Evolutionary conservation across 768 basidiomycete species (phyloP).

Genomic region (Lactarius evosmus): DNA sequence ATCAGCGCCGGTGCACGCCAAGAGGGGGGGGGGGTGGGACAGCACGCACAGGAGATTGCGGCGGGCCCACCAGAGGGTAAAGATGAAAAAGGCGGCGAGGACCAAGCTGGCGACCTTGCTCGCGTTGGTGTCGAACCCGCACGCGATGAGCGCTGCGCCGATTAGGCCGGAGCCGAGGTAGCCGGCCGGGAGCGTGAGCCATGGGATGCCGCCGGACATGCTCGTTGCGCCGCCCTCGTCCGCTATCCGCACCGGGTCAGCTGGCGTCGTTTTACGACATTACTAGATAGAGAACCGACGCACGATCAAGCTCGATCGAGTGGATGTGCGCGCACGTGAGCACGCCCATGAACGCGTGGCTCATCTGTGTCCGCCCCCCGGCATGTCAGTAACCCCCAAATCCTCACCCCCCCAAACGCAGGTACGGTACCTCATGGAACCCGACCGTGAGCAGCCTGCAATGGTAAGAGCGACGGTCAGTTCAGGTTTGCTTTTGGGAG

Average conservation of each 20-base stretch:
- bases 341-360: slow-evolving; percentile 77
- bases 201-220: slow-evolving; percentile 83
- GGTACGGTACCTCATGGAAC: slow-evolving; percentile 67
- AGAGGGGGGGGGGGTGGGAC: too few relatives aligned
- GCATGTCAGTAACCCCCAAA: neutral
- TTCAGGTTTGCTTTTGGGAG: neutral
- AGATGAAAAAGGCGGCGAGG: slow-evolving; percentile 79
- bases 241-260: slow-evolving; percentile 40
- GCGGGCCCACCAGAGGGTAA: slow-evolving; percentile 88
- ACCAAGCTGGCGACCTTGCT: slow-evolving; percentile 80
- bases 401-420: slow-evolving; percentile 17
- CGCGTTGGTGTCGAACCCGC: slow-evolving; percentile 86
- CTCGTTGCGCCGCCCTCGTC: slow-evolving; percentile 85
- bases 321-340: slow-evolving; percentile 85
- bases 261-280: too few relatives aligned
- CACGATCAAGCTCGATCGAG: slow-evolving; percentile 84
- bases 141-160: slow-evolving; percentile 82
- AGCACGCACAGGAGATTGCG: slow-evolving; percentile 69
- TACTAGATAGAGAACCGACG: slow-evolving; percentile 33
- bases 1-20: too few relatives aligned
- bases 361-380: slow-evolving; percentile 52
- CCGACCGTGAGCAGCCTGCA: slow-evolving; percentile 77
- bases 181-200: slow-evolving; percentile 81
- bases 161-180: slow-evolving; percentile 85
- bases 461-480: neutral